Evolutionary conservation across 805 yeast genomes (phyloP).

Genomic region (Pichia ethanolica): DNA sequence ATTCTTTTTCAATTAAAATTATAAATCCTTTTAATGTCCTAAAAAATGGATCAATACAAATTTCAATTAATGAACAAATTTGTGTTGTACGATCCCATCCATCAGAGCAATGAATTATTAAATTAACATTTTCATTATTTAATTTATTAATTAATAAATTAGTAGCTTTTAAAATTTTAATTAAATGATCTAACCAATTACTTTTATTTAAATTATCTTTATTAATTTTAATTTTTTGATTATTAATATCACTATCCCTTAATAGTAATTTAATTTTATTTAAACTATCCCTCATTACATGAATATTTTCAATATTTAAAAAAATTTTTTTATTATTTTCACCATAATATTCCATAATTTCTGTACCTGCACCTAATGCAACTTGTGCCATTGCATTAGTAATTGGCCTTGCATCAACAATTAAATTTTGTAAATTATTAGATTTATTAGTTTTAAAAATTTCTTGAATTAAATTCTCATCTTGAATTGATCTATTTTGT

Average conservation of each 20-base stretch:
- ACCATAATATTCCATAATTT: conserved; percentile 75
- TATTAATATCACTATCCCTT: conserved; percentile 53
- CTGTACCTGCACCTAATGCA: conserved; percentile 98
- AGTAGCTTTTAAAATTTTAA: conserved; percentile 63
- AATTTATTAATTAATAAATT: conserved; percentile 76
- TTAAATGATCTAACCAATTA: conserved; percentile 72
- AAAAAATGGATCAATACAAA: conserved; percentile 85
- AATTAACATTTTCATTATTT: conserved; percentile 73
- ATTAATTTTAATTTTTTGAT: conserved; percentile 36
- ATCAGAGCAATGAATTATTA: conserved; percentile 90
- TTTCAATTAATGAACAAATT: conserved; percentile 70
- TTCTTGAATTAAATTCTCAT: conserved; percentile 73
- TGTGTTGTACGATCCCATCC: conserved; percentile 99
- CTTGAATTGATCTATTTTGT: conserved; percentile 83
- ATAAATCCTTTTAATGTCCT: conserved; percentile 86
- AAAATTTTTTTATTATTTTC: conserved; percentile 54
- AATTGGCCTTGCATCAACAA: conserved; percentile 87
- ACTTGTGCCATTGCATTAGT: conserved; percentile 96
- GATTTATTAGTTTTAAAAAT: conserved; percentile 56
- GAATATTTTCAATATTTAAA: conserved; percentile 90
- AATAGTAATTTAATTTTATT: conserved; percentile 54
- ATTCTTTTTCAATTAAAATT: conserved; percentile 82
- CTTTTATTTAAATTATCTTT: conserved; percentile 54
- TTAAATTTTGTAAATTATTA: conserved; percentile 38
- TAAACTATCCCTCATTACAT: conserved; percentile 85